Evolutionary conservation across 2,329 filamentous ascomycete genomes (phyloP).

Genomic region (Penicillium psychrosexuale): DNA sequence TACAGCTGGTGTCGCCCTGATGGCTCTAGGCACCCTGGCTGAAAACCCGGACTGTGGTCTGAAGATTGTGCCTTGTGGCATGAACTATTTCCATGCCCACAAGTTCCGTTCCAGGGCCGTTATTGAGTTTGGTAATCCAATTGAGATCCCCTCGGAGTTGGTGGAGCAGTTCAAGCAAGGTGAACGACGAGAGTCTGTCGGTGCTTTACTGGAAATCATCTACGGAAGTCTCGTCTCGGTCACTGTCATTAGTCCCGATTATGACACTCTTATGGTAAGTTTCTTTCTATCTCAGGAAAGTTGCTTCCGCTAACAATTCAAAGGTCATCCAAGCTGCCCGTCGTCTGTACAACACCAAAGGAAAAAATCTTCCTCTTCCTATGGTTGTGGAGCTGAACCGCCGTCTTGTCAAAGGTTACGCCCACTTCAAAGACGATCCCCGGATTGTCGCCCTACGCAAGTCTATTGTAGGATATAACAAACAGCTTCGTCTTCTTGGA

Average conservation of each 20-base stretch:
- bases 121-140: constrained; percentile 86
- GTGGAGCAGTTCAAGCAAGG: constrained; percentile 82
- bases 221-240: constrained; percentile 82
- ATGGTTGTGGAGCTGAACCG: constrained; percentile 93
- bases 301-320: constrained; percentile 29
- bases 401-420: constrained; percentile 85
- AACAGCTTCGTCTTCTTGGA: constrained; percentile 76
- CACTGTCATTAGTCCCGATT: constrained; percentile 88
- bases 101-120: constrained; percentile 96
- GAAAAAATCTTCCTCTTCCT: constrained; percentile 87
- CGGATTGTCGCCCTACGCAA: constrained; percentile 73
- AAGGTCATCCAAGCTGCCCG: constrained; percentile 87
- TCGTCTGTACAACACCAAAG: constrained; percentile 88
- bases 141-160: constrained; percentile 77
- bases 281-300: background rate
- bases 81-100: constrained; percentile 99
- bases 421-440: constrained; percentile 85
- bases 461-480: constrained; percentile 80
- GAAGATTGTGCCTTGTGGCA: constrained; percentile 93
- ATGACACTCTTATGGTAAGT: constrained; percentile 83
- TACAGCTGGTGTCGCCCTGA: constrained; percentile 87
- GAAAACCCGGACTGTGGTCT: constrained; percentile 82
- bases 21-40: constrained; percentile 87
- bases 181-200: constrained; percentile 81
- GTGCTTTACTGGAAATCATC: constrained; percentile 77